Base-by-base conservation (phyloP, 768 basidiomycete genomes). In the Fomitopsis serialis region DNA sequence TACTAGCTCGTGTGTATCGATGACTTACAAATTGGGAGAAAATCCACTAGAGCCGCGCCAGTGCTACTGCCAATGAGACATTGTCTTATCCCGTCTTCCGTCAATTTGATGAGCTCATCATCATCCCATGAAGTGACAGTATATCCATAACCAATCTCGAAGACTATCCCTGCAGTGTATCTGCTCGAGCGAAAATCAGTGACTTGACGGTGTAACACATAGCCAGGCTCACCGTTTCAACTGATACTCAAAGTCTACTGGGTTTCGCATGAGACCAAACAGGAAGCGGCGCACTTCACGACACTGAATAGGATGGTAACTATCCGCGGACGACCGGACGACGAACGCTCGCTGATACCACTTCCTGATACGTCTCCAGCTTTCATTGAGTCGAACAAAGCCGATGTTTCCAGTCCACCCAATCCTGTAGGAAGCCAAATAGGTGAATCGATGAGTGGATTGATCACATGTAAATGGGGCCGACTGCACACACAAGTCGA, bases 81-180 rank as follows among this genome's bases (percentile, higher is more conserved):
- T 6, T 40, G 6, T 40, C 11, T 15, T 6, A 19, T 8, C 15
- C 13, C 19, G 37, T 19, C 19, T 40, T 40, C 37, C 37, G 15
- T 17, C 7, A 40, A 15, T 19, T 17, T 19, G 37, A 40, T 40
- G 15, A 17, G 15, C 15, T 40, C 15, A 17, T 40, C 37, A 6
- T 40, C 37, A 5, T 40, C 37, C 37, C 58, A 56, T 60, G 37
- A 40, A 40, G 37, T 40, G 15, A 40, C 37, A 17, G 8, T 7
- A 15, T 40, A 15, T 17, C 37, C 37, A 40, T 40, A 40, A 19
- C 13, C 15, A 15, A 19, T 40, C 5, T 40, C 37, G 6, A 40
- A 15, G 4, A 40, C 19, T 19, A 40, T 19, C 15, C 7, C 13
- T 5, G 37, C 13, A 40, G 37, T 19, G 37, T 17, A 40, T 19